Conservation (phyloP, 768 basidiomycete species). For the Melanogaster broomeanus region DNA sequence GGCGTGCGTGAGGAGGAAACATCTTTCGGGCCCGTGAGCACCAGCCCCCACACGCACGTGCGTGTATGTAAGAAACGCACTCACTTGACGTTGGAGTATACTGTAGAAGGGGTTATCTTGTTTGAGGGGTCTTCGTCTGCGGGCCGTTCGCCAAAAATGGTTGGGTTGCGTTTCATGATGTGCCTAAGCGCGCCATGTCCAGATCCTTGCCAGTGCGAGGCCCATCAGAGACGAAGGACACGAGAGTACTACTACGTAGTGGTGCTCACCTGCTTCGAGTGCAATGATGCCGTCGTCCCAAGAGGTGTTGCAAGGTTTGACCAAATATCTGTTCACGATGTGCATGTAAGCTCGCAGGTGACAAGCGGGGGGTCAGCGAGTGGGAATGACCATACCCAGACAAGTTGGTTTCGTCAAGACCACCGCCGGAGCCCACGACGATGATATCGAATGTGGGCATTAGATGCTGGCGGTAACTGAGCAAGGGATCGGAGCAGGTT, state of each 20-base stretch:
- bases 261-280: conserved; percentile 78
- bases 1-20: conserved; percentile 84
- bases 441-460: conserved; percentile 69
- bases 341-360: conserved; percentile 12
- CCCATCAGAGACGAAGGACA: not conserved
- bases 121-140: conserved; percentile 11
- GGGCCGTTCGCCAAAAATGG: conserved; percentile 45
- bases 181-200: conserved; percentile 76
- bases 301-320: conserved; percentile 63
- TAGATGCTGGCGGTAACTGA: not conserved
- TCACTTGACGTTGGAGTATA: conserved; percentile 38
- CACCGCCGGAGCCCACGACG: conserved; percentile 85
- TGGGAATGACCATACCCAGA: conserved; percentile 65
- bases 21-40: conserved; percentile 43
- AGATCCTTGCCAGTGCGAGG: conserved; percentile 62
- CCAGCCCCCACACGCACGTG: not conserved
- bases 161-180: conserved; percentile 57
- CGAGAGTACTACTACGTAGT: not conserved
- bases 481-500: not conserved
- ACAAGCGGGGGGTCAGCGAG: not conserved
- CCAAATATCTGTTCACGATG: conserved; percentile 64
- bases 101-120: conserved; percentile 19
- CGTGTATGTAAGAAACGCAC: not conserved
- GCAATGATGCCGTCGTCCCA: conserved; percentile 87
- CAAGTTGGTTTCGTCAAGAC: conserved; percentile 87